Evolutionary conservation across 2,329 filamentous ascomycete genomes (phyloP).

Genomic region (Epichloe elymi): DNA sequence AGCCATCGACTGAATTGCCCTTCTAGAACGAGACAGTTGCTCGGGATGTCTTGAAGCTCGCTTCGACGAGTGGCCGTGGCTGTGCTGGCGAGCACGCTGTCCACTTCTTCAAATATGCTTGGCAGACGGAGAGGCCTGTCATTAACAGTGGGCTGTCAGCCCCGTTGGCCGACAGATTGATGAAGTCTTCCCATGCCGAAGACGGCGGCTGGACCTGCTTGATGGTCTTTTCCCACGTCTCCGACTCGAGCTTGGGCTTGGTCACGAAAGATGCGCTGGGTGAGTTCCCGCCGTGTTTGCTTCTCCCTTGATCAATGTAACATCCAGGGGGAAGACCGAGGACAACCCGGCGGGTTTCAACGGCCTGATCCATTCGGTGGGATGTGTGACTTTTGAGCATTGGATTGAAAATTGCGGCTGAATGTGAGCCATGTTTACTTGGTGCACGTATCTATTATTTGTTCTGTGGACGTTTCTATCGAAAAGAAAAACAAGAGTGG

Average conservation of each 20-base stretch:
- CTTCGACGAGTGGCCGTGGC: conserved; percentile 28
- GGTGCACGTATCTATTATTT: too few species aligned
- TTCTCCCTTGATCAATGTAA: too few species aligned
- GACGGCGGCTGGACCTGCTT: conserved; percentile 27
- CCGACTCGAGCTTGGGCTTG: conserved; percentile 14
- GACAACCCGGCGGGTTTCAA: too few species aligned
- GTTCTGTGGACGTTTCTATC: too few species aligned
- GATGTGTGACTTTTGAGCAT: too few species aligned
- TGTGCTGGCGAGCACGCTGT: conserved; percentile 26
- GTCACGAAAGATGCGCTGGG: conserved; percentile 9
- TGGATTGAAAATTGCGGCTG: too few species aligned
- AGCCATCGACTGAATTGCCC: conserved; percentile 24
- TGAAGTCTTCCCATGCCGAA: conserved; percentile 37
- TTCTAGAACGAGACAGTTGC: conserved; percentile 8
- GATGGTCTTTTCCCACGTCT: conserved; percentile 14
- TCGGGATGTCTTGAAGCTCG: conserved; percentile 34
- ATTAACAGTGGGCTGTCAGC: conserved; percentile 27
- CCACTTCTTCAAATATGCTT: conserved; percentile 30
- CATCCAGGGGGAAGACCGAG: too few species aligned
- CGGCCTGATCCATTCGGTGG: too few species aligned
- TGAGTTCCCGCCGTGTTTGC: background rate
- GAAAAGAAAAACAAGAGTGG: too few species aligned
- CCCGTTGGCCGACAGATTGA: conserved; percentile 26
- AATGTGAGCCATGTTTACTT: too few species aligned
- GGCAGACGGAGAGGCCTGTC: conserved; percentile 32